Evolutionary conservation across 1,139 yeast species (phyloP), one percentile per base, ranked within the genome.

Genomic region (Yamadazyma friedrichii): DNA sequence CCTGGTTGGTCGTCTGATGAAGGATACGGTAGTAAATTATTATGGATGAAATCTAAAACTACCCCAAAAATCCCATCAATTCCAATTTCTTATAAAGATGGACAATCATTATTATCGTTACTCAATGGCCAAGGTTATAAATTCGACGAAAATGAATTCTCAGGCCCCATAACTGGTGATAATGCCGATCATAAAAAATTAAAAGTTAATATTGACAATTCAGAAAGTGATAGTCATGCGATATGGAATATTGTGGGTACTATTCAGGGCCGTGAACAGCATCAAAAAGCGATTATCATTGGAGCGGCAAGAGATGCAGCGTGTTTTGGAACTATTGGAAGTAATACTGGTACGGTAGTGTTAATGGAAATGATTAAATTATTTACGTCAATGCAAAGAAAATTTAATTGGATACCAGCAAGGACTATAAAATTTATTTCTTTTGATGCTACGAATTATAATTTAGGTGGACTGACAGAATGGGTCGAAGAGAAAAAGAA

Each of bases 231-330:
- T n/a, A 67, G 76, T 3, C 95, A 89, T 48, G 78, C 78, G 17
- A 67, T 86, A 3, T 84, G 94, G 88, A 86, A 89, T 54, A 80
- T 91, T 1, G 60, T 88, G 26, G 96, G 94, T 1, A 77, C 84
- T 38, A 78, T 93, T 16, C 75, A 76, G 28, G 98, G 98, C 2
- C 65, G 82, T 36, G 98, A 93, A 56, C 96, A 88, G 60, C 66
- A 72, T 15, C 88, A 80, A 26, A 77, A 82, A 49, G 88, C 88
- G 0, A 65, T 93, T 6, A 71, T 91, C 6, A 77, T 93, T 44
- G 97, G 96, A 2, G 89, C 97, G 0, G 78, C 86, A 5, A 72
- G 97, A 49, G 97, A 91, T 55, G 70, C 96, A 0, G 64, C 80
- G 26, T 82, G 95, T 51, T 78, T 70, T 51, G 98, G 97, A 9